These are phyloP conservation scores for Urochloa ruziziensis DNA, from an alignment of 176 grass and related monocot genomes.

Conservation along the genomic window DNA sequence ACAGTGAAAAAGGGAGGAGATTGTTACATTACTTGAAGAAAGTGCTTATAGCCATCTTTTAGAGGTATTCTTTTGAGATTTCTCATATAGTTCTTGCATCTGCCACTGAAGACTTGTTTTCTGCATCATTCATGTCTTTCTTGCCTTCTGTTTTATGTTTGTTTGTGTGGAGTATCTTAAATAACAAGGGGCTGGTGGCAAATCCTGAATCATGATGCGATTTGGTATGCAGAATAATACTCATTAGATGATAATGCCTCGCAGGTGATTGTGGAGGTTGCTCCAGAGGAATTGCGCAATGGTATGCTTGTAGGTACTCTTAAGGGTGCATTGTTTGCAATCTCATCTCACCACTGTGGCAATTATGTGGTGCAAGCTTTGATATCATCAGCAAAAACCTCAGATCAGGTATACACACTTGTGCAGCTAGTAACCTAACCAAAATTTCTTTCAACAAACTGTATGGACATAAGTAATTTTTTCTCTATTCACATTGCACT, in stretches of 20 bases:
- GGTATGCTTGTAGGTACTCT: constrained; percentile 63
- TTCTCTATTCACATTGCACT: not conserved
- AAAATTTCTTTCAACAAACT: constrained; percentile 8
- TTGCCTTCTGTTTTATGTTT: not conserved
- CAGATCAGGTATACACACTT: constrained; percentile 66
- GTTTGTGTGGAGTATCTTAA: not conserved
- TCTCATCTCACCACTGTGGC: constrained; percentile 82
- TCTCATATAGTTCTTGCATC: not conserved
- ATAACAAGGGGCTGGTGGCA: not conserved
- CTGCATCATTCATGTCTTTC: not conserved
- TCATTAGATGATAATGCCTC: constrained; percentile 31
- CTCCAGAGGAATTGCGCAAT: constrained; percentile 65
- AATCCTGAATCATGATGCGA: constrained; percentile 1
- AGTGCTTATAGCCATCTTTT: constrained; percentile 91
- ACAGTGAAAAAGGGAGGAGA: constrained; percentile 55
- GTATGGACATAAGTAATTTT: not conserved
- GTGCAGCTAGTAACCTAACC: not conserved
- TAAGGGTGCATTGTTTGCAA: constrained; percentile 70
- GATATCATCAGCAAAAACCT: constrained; percentile 81
- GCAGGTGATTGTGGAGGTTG: constrained; percentile 92
- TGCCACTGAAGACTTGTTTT: not conserved
- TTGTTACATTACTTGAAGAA: constrained; percentile 82
- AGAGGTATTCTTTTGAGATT: constrained; percentile 50
- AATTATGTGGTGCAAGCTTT: constrained; percentile 95
- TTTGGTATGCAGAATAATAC: not conserved